These are phyloP conservation scores for Pseudopyricularia javanii DNA, from an alignment of 2,329 filamentous ascomycete species.

Conservation along the genomic window DNA sequence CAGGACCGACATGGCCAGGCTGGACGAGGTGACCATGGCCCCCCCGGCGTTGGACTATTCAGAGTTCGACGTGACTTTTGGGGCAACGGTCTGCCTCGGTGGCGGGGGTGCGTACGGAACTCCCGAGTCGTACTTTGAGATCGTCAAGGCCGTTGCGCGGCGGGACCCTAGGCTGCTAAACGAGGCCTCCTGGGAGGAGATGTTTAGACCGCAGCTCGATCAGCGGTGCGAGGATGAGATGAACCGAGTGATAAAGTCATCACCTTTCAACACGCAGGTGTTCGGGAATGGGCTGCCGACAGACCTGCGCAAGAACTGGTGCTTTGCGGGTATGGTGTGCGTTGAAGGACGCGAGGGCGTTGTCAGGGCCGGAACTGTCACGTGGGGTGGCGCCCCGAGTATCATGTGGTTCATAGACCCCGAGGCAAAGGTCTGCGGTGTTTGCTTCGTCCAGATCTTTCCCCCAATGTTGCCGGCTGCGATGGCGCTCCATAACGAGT, in stretches of 20 bases:
- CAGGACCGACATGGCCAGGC: not conserved
- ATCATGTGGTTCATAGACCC: not conserved
- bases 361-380: not conserved
- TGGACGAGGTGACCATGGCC: not conserved
- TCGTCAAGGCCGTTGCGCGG: not conserved
- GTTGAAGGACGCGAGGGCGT: not conserved
- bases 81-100: constrained; percentile 32
- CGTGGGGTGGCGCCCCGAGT: not conserved
- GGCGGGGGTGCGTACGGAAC: constrained; percentile 31
- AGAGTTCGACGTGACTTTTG: constrained; percentile 40
- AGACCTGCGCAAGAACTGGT: not conserved
- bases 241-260: not conserved
- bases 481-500: not conserved
- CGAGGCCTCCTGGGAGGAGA: constrained; percentile 36
- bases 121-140: not conserved
- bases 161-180: constrained; percentile 14
- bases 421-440: not conserved
- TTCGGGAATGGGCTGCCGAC: not conserved
- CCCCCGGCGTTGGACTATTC: not conserved
- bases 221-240: not conserved
- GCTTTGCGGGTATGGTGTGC: not conserved
- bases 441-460: not conserved
- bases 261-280: not conserved
- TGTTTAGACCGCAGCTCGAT: constrained; percentile 29
- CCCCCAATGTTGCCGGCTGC: not conserved